phyloP scores from a whole-genome alignment of 208 protist species.

The Trypanosoma grayi region DNA sequence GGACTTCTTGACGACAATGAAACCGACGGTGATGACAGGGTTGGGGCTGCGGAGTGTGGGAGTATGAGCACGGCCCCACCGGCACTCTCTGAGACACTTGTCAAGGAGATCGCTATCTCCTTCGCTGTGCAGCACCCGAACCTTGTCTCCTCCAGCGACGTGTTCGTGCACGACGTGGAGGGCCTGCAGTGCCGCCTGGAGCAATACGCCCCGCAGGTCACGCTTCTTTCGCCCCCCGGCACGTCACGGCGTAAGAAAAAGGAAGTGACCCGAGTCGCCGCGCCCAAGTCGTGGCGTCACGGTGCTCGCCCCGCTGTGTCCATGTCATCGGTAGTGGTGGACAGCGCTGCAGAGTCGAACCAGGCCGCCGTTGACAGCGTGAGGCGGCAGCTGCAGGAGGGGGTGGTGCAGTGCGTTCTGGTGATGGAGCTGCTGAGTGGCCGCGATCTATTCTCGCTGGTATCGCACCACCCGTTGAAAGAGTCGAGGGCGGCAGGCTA shows the following conservation, averaged over 20 bases:
- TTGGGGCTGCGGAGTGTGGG: neutral
- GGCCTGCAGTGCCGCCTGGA: constrained; percentile 6
- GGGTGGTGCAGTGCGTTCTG: constrained; percentile 16
- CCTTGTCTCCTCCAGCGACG: constrained; percentile 17
- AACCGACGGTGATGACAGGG: neutral
- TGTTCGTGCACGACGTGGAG: constrained; percentile 18
- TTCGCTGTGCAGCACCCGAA: constrained; percentile 18
- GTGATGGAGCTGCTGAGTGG: constrained; percentile 22
- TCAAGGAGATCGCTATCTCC: constrained; percentile 22
- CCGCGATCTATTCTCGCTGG: constrained; percentile 16
- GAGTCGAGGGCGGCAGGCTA: constrained; percentile 14
- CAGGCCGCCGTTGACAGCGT: neutral
- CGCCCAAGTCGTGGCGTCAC: neutral
- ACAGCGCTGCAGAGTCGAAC: neutral
- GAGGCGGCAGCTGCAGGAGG: constrained; percentile 1
- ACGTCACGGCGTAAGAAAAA: neutral
- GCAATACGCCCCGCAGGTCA: neutral
- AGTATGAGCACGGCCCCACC: neutral
- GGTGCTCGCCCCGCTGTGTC: neutral
- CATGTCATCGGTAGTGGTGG: neutral
- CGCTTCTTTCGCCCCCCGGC: neutral
- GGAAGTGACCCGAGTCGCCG: neutral
- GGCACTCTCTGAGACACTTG: constrained; percentile 7
- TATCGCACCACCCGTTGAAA: constrained; percentile 2
- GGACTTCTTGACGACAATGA: neutral